Base-by-base conservation (phyloP, 2,329 filamentous ascomycete species). In the Neospermospora avenae region DNA sequence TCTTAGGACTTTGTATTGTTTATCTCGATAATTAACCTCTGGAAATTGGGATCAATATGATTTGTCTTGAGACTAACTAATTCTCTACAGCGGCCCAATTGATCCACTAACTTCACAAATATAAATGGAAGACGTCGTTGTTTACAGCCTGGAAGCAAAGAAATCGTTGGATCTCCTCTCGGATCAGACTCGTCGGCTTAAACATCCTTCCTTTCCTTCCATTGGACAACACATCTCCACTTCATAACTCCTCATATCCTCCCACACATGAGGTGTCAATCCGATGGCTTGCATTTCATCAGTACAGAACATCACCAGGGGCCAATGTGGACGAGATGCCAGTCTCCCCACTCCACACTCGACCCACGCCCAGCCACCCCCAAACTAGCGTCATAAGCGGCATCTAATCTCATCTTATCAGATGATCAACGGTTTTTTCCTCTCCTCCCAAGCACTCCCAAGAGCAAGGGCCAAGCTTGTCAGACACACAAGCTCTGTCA, bases 401-500 rank as follows among this genome's bases (percentile, higher is more conserved):
- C n/a, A 51, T 49, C 46, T 51, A 28, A 51, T 51, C 48, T 51
- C 28, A 51, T 51, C 48, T 51, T 51, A 51, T 51, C 48, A 51
- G 31, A 51, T 51, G 48, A 51, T 31, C 18, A 3, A 2, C 7
- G 11, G 39, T 3, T 18, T n/a, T n/a, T 13, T 16, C 16, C 5
- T 39, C 37, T 20, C 39, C 18, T 18, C n/a, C 37, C 37, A n/a
- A 42, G 18, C n/a, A 42, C 37, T n/a, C 37, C n/a, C 25, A 34
- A 49, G 45, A 34, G 22, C 34, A 51, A 51, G 37, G 35, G 31
- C 48, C 35, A 51, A 37, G 31, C 48, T 51, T 51, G 48, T 51
- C 48, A 34, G 18, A 4, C 20, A 51, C 48, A 51, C 31, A 51
- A 51, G 48, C 48, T 51, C 48, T 22, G n/a, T 37, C 31, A 18